Base-by-base conservation (phyloP, 2,329 filamentous ascomycete species). In the Sclerotinia sclerotiorum region DNA sequence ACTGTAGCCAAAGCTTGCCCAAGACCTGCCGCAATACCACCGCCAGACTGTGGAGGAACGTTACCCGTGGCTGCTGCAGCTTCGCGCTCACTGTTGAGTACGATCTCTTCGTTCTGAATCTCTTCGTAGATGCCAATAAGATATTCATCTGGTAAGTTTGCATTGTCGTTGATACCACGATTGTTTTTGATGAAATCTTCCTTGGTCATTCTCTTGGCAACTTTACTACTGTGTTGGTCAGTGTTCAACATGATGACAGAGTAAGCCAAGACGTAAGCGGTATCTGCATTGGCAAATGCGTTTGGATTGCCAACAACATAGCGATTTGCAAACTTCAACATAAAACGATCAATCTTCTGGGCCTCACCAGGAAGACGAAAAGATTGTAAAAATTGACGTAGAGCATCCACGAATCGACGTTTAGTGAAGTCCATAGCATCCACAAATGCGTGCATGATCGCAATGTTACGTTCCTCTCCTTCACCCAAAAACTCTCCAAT, bases 181-280 rank as follows among this genome's bases (percentile, higher is more conserved):
- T 99, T 99, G 81, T 99, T 99, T 83, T 97, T 97, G 82, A 99
- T 97, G 77, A 99, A 99, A 73, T 99, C 96, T 71, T 97, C 91
- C 72, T 93, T 93, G 35, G 90, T 96, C 95, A 99, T 99, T 65
- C 93, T 89, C 73, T 87, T 88, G 1, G 83, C 84, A 74, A 99
- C 86, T 78, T 97, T 97, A 72, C 83, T 85, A 79, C 94, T 98
- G 81, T 99, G 95, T 74, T 94, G 87, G 82, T 99, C 95, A 1
- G 94, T 97, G 79, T 99, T 99, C 64, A 99, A 82, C 86, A 99
- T 84, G 74, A 99, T 97, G 67, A 98, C 95, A 0, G 94, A 98
- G 80, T 99, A 99, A 0, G 93, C 90, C 49, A 99, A 83, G 11
- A 99, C 93, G 74, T 99, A 99, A 19, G 95, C 94, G 0, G 96